phyloP scores from a whole-genome alignment of 345 rosid species.

The Rhizophora apiculata region DNA sequence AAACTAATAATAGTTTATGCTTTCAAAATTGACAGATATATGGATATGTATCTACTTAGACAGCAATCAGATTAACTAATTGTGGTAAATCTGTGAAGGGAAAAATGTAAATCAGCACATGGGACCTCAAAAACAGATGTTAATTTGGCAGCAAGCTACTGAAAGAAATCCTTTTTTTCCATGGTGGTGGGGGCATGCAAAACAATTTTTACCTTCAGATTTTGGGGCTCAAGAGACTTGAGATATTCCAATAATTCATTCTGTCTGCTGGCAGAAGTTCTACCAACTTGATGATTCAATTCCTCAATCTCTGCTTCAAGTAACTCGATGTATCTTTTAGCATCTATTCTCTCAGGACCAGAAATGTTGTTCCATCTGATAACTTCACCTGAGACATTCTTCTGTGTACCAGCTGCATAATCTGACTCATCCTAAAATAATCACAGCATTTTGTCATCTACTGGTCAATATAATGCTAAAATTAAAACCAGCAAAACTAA shows the following conservation, averaged over 20 bases:
- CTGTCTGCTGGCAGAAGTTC: constrained; percentile 59
- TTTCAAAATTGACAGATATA: neutral
- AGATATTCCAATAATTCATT: constrained; percentile 89
- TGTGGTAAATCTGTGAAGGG: neutral
- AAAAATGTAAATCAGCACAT: neutral
- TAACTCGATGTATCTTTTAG: constrained; percentile 80
- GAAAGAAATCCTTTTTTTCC: too few species aligned
- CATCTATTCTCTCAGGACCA: constrained; percentile 88
- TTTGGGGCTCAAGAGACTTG: constrained; percentile 89
- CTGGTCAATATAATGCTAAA: neutral
- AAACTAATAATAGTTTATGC: neutral
- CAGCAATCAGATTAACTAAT: neutral
- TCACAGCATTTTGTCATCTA: constrained; percentile 8
- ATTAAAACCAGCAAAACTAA: neutral
- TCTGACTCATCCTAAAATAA: constrained; percentile 54
- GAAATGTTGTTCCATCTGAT: constrained; percentile 85
- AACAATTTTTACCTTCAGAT: constrained; percentile 63
- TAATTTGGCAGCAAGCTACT: neutral
- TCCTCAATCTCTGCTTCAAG: constrained; percentile 97
- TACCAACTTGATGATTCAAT: constrained; percentile 66
- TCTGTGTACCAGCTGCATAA: constrained; percentile 93
- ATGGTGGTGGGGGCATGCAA: too few species aligned
- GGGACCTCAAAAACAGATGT: neutral
- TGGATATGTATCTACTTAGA: neutral
- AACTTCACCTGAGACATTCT: constrained; percentile 91